Percentiles rank a stretch among this genome's conserved stretches.
These are phyloP conservation scores for Zygosaccharomyces pseudobailii DNA, from an alignment of 1,139 yeast species.

Conservation along the genomic window DNA sequence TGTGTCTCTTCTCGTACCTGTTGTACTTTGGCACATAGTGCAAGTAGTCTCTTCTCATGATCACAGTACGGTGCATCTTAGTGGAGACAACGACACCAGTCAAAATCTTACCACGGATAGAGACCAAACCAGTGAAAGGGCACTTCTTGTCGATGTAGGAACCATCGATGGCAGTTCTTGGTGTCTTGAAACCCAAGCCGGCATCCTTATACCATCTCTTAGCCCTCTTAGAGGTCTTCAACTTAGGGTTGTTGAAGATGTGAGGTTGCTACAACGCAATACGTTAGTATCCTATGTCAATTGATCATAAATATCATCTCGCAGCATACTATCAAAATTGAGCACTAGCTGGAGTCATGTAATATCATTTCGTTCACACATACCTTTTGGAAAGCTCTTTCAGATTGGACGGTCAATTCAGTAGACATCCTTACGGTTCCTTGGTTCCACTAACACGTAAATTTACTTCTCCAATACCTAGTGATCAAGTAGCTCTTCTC, in stretches of 20 bases:
- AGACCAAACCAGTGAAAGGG: conserved; percentile 95
- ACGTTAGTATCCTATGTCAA: neutral
- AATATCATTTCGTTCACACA: conserved; percentile 35
- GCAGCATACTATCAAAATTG: too few relatives aligned
- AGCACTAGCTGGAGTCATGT: neutral
- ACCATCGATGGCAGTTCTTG: conserved; percentile 97
- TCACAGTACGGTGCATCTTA: conserved; percentile 99
- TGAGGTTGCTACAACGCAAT: conserved; percentile 80
- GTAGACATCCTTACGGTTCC: conserved; percentile 76
- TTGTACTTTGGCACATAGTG: conserved; percentile 99
- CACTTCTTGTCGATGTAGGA: conserved; percentile 99
- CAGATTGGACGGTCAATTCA: conserved; percentile 99
- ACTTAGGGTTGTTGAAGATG: conserved; percentile 99
- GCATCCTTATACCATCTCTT: conserved; percentile 99
- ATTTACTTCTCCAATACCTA: conserved; percentile 1
- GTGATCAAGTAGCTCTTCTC: neutral
- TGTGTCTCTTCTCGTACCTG: conserved; percentile 99
- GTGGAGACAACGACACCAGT: conserved; percentile 99
- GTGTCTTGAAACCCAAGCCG: conserved; percentile 99
- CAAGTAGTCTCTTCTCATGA: conserved; percentile 99
- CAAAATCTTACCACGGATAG: conserved; percentile 99
- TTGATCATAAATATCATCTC: neutral
- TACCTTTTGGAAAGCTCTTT: conserved; percentile 99
- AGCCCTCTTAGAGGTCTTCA: conserved; percentile 97
- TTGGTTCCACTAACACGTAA: conserved; percentile 18